Evolutionary conservation across 2,329 filamentous ascomycete species (phyloP).

Genomic region (Fusarium sp.): DNA sequence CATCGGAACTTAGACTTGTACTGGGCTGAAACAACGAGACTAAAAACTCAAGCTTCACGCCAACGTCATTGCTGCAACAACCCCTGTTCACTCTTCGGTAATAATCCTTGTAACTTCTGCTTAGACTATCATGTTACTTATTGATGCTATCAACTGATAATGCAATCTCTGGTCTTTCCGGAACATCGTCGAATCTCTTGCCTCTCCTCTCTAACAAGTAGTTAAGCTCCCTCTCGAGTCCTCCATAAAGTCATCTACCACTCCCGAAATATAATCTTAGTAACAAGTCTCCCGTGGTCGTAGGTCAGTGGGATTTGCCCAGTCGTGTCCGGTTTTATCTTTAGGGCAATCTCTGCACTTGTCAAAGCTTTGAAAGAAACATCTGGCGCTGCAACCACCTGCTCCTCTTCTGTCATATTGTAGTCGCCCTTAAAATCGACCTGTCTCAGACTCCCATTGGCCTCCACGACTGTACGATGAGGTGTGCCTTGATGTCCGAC

Average conservation of each 20-base stretch:
- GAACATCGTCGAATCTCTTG: slow-evolving; percentile 14
- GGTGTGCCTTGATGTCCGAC: slow-evolving; percentile 29
- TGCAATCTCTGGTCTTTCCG: slow-evolving; percentile 20
- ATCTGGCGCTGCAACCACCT: neutral
- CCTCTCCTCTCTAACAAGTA: neutral
- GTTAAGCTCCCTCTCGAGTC: neutral
- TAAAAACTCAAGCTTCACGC: slow-evolving; percentile 26
- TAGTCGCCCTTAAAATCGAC: slow-evolving; percentile 46
- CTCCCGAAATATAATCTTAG: slow-evolving; percentile 45
- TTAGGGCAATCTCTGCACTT: neutral
- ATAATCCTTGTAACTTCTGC: slow-evolving; percentile 29
- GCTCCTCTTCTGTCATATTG: slow-evolving; percentile 38
- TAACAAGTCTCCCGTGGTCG: slow-evolving; percentile 23
- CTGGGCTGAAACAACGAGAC: slow-evolving; percentile 28
- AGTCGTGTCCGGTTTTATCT: slow-evolving; percentile 1
- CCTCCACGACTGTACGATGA: slow-evolving; percentile 38
- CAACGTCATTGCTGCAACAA: slow-evolving; percentile 29
- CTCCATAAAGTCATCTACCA: slow-evolving; percentile 49
- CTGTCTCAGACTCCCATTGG: slow-evolving; percentile 46
- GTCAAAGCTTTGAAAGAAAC: slow-evolving; percentile 10
- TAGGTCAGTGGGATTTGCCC: slow-evolving; percentile 4
- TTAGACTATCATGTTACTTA: slow-evolving; percentile 26
- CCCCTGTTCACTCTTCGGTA: slow-evolving; percentile 30
- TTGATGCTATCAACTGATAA: slow-evolving; percentile 30
- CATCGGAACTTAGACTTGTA: slow-evolving; percentile 29